Base-by-base conservation (phyloP, 257 asterid genomes). In the Petrea volubilis region DNA sequence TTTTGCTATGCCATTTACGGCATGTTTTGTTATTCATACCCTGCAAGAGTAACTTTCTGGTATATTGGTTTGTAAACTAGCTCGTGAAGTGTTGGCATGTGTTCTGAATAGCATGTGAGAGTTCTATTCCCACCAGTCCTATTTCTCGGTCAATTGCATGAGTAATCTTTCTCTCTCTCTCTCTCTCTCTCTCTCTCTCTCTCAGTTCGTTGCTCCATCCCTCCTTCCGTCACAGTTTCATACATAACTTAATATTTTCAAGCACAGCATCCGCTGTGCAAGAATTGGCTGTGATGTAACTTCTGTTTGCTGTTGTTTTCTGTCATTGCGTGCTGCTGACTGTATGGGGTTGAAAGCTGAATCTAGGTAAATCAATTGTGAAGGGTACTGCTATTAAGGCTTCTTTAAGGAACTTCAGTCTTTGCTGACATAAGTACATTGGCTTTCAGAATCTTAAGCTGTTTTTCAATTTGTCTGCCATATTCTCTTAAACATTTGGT, bases 1-100 rank as follows among this genome's bases (percentile, higher is more conserved):
- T 67, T 61, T 71, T 33, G 29, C 43, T 29, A 41, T 68, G 68
- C 71, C 38, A 24, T 70, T 34, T 10, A 49, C 1, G 49, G 38
- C 36, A 60, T 64, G 56, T 25, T 77, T 20, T 53, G 21, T 36
- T 25, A 58, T 74, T 40, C 51, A 31, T 56, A 14, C 5, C 47
- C 50, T 17, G 4, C 47, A 47, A 47, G 56, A 47, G 38, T 58
- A 57, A 65, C 78, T 38, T 66, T 20, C 14, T 61, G 56, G 34
- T 67, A 44, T 60, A 31, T 50, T 57, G 52, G 40, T 49, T 20
- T 18, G 50, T 62, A 14, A 24, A 25, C 56, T 20, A n/a, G 20
- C 15, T 53, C 51, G 9, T 61, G 49, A 50, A 51, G 2, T 40
- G 20, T 49, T 20, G 2, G 20, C 5, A 8, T 31, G 12, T 28